These are phyloP conservation scores for Leccinellum rugosiceps DNA, from an alignment of 768 basidiomycete genomes.

Conservation along the genomic window DNA sequence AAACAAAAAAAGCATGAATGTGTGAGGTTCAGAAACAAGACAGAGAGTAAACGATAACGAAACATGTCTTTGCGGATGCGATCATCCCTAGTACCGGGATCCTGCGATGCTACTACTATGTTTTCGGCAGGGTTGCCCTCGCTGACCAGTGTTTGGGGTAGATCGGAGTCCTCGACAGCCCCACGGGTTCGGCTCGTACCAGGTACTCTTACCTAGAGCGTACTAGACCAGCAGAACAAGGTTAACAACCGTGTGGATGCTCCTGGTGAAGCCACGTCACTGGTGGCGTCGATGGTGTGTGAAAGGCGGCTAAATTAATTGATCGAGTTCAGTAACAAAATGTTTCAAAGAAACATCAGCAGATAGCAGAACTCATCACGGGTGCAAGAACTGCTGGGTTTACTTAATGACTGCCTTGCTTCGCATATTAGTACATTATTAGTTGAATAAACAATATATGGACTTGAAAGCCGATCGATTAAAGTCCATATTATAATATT, in stretches of 20 bases:
- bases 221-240: slow-evolving; percentile 3
- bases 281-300: slow-evolving; percentile 5
- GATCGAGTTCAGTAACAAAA: neutral
- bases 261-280: slow-evolving; percentile 4
- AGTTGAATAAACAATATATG: neutral
- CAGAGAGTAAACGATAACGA: neutral
- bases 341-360: neutral
- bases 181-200: neutral
- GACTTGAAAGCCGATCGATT: neutral
- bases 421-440: neutral
- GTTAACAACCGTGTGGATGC: neutral
- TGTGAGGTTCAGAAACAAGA: neutral
- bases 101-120: neutral
- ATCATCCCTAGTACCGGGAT: neutral
- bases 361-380: neutral
- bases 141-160: neutral
- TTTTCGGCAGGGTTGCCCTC: neutral
- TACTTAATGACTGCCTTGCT: neutral
- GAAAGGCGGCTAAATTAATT: neutral
- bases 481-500: neutral
- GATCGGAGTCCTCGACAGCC: neutral
- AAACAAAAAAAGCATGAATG: neutral
- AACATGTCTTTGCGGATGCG: neutral
- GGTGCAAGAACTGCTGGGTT: neutral
- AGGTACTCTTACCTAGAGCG: slow-evolving; percentile 3